Base-by-base conservation (phyloP, 2,329 filamentous ascomycete genomes). In the Fusarium sp. region DNA sequence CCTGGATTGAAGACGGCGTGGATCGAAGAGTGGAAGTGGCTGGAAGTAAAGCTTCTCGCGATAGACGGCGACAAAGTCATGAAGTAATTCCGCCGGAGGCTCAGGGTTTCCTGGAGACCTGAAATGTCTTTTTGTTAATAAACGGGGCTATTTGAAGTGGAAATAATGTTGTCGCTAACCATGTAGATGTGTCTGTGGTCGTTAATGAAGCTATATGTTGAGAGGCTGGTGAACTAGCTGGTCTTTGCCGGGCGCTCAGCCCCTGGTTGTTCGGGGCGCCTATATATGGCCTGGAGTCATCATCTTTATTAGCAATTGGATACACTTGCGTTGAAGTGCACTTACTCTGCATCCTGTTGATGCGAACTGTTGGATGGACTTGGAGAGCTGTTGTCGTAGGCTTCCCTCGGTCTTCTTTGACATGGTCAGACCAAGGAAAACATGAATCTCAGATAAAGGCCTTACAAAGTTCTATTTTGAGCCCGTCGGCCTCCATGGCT, bases 41-140 rank as follows among this genome's bases (percentile, higher is more conserved):
- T 75, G 73, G 3, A 73, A 75, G 50, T 76, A 75, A 0, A 75
- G 6, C 9, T 74, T 76, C n/a, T 75, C 64, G 0, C 70, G 64
- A 5, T 76, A 75, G 1, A 69, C 57, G 2, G n/a, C 37, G 1
- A 74, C 69, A 0, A 78, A 62, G 0, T 77, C 63, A 1, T 34
- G 20, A 0, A 78, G 11, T 0, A 69, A 9, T 4, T 78, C 70
- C n/a, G 34, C 1, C 0, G 70, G 62, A 0, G 76, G 72, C 14
- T 78, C 76, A 2, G 74, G 74, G 2, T 73, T 69, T 6, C 61
- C 57, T 0, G 71, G 62, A 0, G 67, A 67, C 76, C 76, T 77
- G 1, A 6, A 1, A 13, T 10, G 5, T n/a, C 1, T 8, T 24
- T 1, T 10, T 5, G 18, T 40, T 3, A 2, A 29, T 18, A 14